Evolutionary conservation across 176 grass and related monocot genomes (phyloP).

Genomic region (Cocos nucifera): DNA sequence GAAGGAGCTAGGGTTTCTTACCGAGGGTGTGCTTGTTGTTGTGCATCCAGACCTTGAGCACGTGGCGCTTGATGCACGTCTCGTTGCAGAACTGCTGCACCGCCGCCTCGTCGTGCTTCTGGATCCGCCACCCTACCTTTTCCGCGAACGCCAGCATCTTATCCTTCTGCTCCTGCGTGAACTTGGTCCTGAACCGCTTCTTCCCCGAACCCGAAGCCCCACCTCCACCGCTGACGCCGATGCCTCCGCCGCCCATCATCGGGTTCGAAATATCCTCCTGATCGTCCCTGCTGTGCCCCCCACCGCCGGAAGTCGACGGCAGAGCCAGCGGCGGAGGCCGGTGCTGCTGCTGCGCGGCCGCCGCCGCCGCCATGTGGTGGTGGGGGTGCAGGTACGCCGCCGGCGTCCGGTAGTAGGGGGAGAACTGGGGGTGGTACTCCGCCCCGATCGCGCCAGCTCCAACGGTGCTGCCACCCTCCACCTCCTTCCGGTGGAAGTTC

Average conservation of each 20-base stretch:
- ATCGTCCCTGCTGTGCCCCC: slow-evolving; percentile 25
- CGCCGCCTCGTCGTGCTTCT: slow-evolving; percentile 89
- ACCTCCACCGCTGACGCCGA: neutral
- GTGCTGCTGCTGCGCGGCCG: neutral
- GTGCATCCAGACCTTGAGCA: slow-evolving; percentile 98
- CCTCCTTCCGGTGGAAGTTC: slow-evolving; percentile 67
- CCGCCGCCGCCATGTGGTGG: neutral
- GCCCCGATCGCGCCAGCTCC: slow-evolving; percentile 13
- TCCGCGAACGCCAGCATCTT: slow-evolving; percentile 83
- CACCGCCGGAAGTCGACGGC: slow-evolving; percentile 42
- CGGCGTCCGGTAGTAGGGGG: slow-evolving; percentile 1
- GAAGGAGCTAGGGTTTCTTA: slow-evolving; percentile 7
- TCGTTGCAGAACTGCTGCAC: slow-evolving; percentile 85
- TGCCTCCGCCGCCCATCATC: slow-evolving; percentile 23
- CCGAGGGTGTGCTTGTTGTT: slow-evolving; percentile 90
- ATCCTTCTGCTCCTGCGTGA: slow-evolving; percentile 55
- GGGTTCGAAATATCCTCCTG: slow-evolving; percentile 33
- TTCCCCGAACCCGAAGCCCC: slow-evolving; percentile 30
- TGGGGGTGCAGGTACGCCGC: neutral
- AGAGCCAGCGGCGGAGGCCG: slow-evolving; percentile 27
- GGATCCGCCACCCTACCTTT: slow-evolving; percentile 85
- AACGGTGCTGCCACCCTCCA: neutral
- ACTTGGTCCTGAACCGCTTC: slow-evolving; percentile 40
- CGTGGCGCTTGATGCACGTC: slow-evolving; percentile 69
- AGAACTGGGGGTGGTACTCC: slow-evolving; percentile 12